A percentile compares a stretch with the other conserved stretches of the same genome.
phyloP scores from a whole-genome alignment of 257 asterid species.

The Orobanche coerulescens region DNA sequence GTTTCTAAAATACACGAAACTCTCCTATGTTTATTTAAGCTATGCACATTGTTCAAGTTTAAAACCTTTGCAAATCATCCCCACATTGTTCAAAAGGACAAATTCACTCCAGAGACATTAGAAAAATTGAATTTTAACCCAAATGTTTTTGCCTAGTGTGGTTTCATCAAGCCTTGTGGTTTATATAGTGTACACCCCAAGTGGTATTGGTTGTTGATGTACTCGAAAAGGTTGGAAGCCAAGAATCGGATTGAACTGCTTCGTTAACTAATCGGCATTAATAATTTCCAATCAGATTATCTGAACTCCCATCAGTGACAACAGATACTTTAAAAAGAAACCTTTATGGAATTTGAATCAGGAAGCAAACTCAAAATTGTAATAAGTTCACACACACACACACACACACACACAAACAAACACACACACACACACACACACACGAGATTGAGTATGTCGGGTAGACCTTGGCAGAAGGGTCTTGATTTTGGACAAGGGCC shows the following conservation, averaged over 20 bases:
- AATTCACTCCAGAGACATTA: background rate
- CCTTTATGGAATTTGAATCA: background rate
- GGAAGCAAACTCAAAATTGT: background rate
- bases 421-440: background rate
- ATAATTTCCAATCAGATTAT: background rate
- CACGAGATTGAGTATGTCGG: conserved; percentile 17
- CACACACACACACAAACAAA: background rate
- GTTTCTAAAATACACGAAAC: no score
- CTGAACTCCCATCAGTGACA: background rate
- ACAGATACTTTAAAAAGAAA: background rate
- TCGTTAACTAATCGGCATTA: background rate
- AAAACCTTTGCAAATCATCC: no score
- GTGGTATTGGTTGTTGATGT: no score
- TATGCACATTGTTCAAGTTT: no score
- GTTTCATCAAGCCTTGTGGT: no score
- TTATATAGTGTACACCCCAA: no score
- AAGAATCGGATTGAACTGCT: background rate
- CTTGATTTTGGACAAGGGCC: conserved; percentile 29
- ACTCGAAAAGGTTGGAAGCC: background rate
- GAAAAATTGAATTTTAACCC: no score
- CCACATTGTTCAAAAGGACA: no score
- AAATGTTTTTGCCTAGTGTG: no score
- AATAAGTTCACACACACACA: background rate
- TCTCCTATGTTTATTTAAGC: no score
- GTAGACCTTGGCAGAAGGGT: conserved; percentile 43